Evolutionary conservation across 2,329 filamentous ascomycete genomes (phyloP), one percentile per base, ranked within the genome.

Genomic region (Aspergillus pseudonomiae): DNA sequence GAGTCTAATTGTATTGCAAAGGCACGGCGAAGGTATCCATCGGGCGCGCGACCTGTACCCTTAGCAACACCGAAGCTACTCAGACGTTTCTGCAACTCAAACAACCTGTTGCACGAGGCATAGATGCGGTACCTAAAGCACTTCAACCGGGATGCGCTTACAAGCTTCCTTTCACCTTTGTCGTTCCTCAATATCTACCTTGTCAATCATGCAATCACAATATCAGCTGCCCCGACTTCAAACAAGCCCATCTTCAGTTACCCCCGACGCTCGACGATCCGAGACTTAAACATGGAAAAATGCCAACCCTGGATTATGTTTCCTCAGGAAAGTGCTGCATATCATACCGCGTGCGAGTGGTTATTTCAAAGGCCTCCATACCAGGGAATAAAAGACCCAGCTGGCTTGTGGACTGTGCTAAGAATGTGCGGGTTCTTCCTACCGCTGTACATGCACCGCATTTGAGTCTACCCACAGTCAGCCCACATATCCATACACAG

Each of bases 371-470:
- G 11, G n/a, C 10, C 2, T 12, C 1, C 12, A 21, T 24, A 0
- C 5, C n/a, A 11, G 12, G n/a, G 19, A 46, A 0, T 16, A 46
- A 4, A 21, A 46, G 11, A 46, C 9, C 6, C 2, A 24, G 10
- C 0, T 4, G 11, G 2, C 43, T 14, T 24, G n/a, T 46, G 11
- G 43, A 24, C 21, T 46, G 11, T n/a, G 4, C 9, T 5, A 46
- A 24, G 21, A 24, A 10, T 46, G 43, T 46, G 6, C 43, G n/a
- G 10, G 4, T 46, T 24, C 4, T 46, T 21, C 43, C 43, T 4
- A 11, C 5, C n/a, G n/a, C 43, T 3, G 4, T 12, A 0, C 43
- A 2, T 21, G 2, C 11, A 6, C 11, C n/a, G 4, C n/a, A 4
- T 11, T 5, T 10, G 6, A 16, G 19, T 0, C n/a, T 11, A n/a